Evolutionary conservation across 2,329 filamentous ascomycete species (phyloP), one percentile per base, ranked within the genome.

Genomic region (Penicillium sp.): DNA sequence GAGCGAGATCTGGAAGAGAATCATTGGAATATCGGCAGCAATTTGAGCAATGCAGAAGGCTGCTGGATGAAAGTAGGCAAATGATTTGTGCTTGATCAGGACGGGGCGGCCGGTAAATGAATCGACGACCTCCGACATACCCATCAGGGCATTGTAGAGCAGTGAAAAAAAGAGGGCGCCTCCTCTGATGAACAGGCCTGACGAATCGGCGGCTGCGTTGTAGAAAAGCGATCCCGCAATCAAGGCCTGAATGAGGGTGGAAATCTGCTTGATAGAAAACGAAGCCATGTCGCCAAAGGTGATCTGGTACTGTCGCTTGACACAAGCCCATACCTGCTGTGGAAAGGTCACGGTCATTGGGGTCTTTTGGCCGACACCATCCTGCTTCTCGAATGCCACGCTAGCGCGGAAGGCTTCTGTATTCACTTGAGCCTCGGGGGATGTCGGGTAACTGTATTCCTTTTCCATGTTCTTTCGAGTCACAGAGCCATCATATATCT

Each of bases 141-240:
- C 81, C 1, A 89, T 70, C 6, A 90, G 75, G 57, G 81, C 79
- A 68, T 89, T 87, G 73, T 84, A 87, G 0, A 91, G 77, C 0
- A 90, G 77, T 0, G 87, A 79, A 52, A 89, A 83, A 79, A 90
- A 91, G 4, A 88, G 75, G 0, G 87, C 83, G 54, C 87, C 89
- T 0, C 82, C 81, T 67, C 89, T 89, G 67, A 84, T 70, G 71
- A 90, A 90, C 0, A 90, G 74, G 7, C 88, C 88, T 1, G 74
- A 79, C 0, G 86, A 85, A 55, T 82, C 85, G 26, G 76, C 60
- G 0, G 87, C 82, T 0, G 87, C 84, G 57, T 87, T 81, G 75
- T 90, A 91, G 75, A 90, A 91, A 3, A 90, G 79, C 0, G 87
- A 89, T 6, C 87, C 87, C 1, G 83, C 80, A 59, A 90, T 84